Base-by-base conservation (phyloP, 495 filamentous ascomycete genomes). In the Aspergillus conjunctus region DNA sequence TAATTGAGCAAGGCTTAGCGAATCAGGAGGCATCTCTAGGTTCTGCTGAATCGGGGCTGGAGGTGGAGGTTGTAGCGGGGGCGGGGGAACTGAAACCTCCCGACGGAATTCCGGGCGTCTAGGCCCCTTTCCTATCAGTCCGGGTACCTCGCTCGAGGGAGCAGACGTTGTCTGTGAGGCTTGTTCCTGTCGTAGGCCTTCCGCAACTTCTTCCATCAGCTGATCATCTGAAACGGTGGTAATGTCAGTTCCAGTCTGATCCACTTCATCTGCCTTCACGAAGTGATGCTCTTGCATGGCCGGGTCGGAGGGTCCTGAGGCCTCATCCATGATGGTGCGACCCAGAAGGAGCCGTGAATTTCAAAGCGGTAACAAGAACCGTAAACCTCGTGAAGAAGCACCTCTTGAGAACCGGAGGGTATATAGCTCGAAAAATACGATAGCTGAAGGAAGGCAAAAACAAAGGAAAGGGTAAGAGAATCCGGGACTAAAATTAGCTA, bases 1-100 rank as follows among this genome's bases (percentile, higher is more conserved):
- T 56, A 98, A 77, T 74, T 98, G 91, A 59, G 87, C 83, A 46
- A 96, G 77, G 51, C 89, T 96, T 48, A 96, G 79, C 15, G 91
- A 96, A 71, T 94, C 91, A 21, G 85, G 78, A 3, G 84, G 78
- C 51, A 80, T 77, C 18, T 73, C 71, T 32, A 59, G 41, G 21
- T 78, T 74, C 54, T 78, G 73, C 59, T 81, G 73, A 22, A 78
- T 72, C 14, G 75, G 79, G 34, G 81, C 79, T 30, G 85, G 84
- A 31, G 85, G 81, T 7, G 85, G 82, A 33, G 86, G 82, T 51
- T 86, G 84, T 39, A 81, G 70, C 14, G 85, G 82, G 41, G 81
- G 81, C 14, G 85, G 86, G n/a, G 84, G 81, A 46, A 77, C 78
- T 21, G 79, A 78, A 43, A 66, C 68, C 54, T 88, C 86, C 54